These are phyloP conservation scores for Lentinula boryana DNA, from an alignment of 768 basidiomycete species.

Conservation along the genomic window DNA sequence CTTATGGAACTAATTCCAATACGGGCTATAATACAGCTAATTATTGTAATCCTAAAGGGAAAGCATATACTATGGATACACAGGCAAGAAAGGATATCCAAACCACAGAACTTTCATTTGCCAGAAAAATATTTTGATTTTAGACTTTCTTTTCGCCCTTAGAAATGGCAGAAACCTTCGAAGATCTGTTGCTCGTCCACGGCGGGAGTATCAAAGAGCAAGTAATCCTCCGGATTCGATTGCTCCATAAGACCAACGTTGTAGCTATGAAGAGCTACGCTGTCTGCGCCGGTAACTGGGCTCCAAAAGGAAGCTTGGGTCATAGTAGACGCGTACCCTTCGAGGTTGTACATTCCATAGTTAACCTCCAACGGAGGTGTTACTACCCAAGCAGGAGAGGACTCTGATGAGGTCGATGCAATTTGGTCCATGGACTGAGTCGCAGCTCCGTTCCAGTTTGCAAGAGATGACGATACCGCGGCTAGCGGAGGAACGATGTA, in stretches of 20 bases:
- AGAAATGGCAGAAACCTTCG: not conserved
- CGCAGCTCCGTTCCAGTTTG: not conserved
- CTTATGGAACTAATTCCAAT: not conserved
- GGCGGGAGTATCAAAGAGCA: not conserved
- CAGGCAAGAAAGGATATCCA: not conserved
- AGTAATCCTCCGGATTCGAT: not conserved
- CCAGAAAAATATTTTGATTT: too few species aligned
- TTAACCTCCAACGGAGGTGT: not conserved
- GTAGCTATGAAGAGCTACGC: not conserved
- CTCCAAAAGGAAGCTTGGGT: not conserved
- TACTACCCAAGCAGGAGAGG: not conserved
- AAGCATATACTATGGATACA: not conserved
- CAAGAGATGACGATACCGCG: constrained; percentile 1
- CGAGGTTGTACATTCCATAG: not conserved
- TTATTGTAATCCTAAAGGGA: not conserved
- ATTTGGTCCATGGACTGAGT: not conserved
- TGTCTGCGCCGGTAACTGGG: not conserved
- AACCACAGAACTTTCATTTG: too few species aligned
- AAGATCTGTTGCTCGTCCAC: not conserved
- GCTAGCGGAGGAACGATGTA: not conserved
- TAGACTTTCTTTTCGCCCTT: not conserved
- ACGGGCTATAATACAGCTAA: not conserved
- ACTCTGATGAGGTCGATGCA: not conserved
- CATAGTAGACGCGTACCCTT: not conserved
- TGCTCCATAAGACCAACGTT: not conserved